Evolutionary conservation across 345 rosid species (phyloP), one percentile per base, ranked within the genome.

Genomic region (Melaleuca alternifolia): DNA sequence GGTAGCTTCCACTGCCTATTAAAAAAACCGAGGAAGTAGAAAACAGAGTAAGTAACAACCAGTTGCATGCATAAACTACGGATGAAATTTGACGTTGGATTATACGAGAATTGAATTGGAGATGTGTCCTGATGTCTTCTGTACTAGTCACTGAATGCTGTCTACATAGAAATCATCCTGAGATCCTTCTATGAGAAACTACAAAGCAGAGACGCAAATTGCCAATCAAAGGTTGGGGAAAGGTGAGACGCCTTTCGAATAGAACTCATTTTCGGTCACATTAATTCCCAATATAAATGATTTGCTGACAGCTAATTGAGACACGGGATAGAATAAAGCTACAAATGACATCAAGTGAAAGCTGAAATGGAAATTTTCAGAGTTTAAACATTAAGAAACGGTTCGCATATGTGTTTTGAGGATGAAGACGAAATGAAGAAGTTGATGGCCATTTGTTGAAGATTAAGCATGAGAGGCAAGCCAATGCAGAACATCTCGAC

Each of bases 1-100:
- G 50, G 99, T 97, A 33, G 99, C 99, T 91, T 96, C 98, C 53
- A 97, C 93, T 2, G 99, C 99, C 99, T 96, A 91, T 75, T 50
- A 51, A 15, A 71, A 71, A 65, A 86, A 71, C 81, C 81, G 37
- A 85, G 54, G 79, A 51, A 88, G 82, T 44, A 71, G 85, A 85
- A 52, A 82, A 20, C 46, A 53, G 51, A 37, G 53, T 23, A 54
- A 30, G 15, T 56, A 18, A 37, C 16, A 57, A 51, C 5, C 7
- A 48, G 44, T 41, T 28, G 76, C 48, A 50, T 86, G 33, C 33
- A 18, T 6, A 77, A 18, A 83, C 3, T 46, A 83, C 30, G 59
- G 46, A 16, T 28, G 0, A 51, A 37, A 51, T 28, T 33, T 14
- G 59, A 51, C 5, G 51, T 18, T 44, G 30, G 18, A 51, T 20